A percentile compares a stretch with the other conserved stretches of the same genome.
Evolutionary conservation across 306 rosid genomes (phyloP).

Genomic region (Ormosia emarginata): DNA sequence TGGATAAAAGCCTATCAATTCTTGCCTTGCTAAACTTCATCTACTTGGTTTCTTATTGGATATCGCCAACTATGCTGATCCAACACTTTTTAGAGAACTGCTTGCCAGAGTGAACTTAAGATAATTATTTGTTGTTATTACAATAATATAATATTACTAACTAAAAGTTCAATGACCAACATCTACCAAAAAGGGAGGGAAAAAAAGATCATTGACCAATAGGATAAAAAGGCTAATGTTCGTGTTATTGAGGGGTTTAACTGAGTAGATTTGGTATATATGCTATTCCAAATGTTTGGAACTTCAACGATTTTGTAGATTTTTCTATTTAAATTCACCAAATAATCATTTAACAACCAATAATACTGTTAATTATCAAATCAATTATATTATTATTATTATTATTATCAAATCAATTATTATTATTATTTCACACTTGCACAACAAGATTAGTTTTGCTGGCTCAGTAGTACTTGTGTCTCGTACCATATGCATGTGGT

Average conservation of each 20-base stretch:
- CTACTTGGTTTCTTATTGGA: slow-evolving; percentile 10
- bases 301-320: too few species aligned
- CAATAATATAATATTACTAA: neutral
- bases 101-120: neutral
- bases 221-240: neutral
- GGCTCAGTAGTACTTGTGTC: too few species aligned
- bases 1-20: neutral
- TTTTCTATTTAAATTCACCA: too few species aligned
- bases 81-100: neutral
- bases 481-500: too few species aligned
- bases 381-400: too few species aligned
- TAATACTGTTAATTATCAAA: too few species aligned
- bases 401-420: too few species aligned
- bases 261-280: too few species aligned
- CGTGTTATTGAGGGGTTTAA: neutral
- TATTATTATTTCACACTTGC: too few species aligned
- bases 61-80: neutral
- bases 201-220: neutral
- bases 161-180: neutral
- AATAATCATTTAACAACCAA: too few species aligned
- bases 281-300: too few species aligned
- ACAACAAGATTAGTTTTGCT: too few species aligned
- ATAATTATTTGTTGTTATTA: neutral
- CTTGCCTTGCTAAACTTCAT: slow-evolving; percentile 13
- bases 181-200: neutral